Base-by-base conservation (phyloP, 2,329 filamentous ascomycete genomes). In the Ophiostoma sp. region DNA sequence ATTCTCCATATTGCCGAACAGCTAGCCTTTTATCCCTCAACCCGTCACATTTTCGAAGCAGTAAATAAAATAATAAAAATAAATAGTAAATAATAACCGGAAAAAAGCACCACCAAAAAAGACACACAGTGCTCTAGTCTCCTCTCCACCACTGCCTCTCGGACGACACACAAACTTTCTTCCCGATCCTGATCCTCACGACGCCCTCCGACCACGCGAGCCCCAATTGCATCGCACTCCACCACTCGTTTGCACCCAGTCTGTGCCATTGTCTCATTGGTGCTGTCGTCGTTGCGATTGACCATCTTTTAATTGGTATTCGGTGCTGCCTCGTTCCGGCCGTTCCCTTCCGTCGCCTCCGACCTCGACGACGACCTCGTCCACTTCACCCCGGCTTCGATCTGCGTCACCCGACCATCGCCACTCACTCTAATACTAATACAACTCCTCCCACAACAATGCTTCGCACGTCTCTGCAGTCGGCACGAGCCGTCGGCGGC, bases 401-500 rank as follows among this genome's bases (percentile, higher is more conserved):
- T n/a, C 52, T 27, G 3, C 15, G 15, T 33, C 60, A 13, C 33
- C 20, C 57, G 44, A 48, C 10, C 60, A 31, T 67, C 54, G 33
- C 62, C 62, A 41, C 31, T 27, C 57, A 76, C 77, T 72, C 27
- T 17, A 13, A 33, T 13, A 17, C 57, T 17, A 27, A 62, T 17
- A 52, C 57, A 31, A 6, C 10, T 15, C 3, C 44, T 82, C 81
- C 82, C 82, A 41, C 81, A 83, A 65, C 83, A 83, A 90, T 90
- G 87, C 85, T 90, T 85, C 87, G 87, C 83, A 86, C 86, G 80
- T 89, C 87, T 80, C 81, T 89, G 82, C 86, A 84, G 82, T 87
- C 87, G 79, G 85, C 85, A 78, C 86, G 83, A 83, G 82, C 83
- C 77, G 80, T 88, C 79, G 82, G 84, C 81, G 81, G 81, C 79